A percentile compares a stretch with the other conserved stretches of the same genome.
Evolutionary conservation across 2,329 filamentous ascomycete species (phyloP).

Genomic region (Coniochaeta prunicola): DNA sequence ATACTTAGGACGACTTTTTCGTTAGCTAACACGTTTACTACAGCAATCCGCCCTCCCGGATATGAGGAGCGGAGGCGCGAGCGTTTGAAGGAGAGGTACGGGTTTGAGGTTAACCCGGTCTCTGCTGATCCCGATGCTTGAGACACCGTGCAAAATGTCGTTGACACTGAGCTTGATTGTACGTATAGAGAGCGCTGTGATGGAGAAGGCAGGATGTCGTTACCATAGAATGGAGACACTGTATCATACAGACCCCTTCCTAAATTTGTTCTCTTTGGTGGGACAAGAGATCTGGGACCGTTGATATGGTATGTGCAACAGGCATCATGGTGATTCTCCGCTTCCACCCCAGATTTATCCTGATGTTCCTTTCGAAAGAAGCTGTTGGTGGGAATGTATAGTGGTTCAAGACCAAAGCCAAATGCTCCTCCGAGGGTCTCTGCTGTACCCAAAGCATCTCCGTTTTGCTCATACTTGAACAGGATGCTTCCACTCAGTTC

Average conservation of each 20-base stretch:
- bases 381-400: background rate
- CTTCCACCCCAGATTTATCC: background rate
- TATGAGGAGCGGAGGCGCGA: conserved; percentile 79
- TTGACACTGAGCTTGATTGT: conserved; percentile 9
- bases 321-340: too few species aligned
- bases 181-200: conserved; percentile 12
- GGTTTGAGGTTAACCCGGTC: conserved; percentile 71
- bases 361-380: conserved; percentile 2
- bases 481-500: background rate
- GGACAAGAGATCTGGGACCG: background rate
- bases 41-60: conserved; percentile 73
- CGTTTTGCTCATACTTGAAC: too few species aligned
- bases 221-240: conserved; percentile 11
- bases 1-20: conserved; percentile 5
- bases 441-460: too few species aligned
- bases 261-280: background rate
- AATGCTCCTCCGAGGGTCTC: too few species aligned
- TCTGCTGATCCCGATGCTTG: conserved; percentile 33
- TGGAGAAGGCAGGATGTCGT: background rate
- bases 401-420: background rate
- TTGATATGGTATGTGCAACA: background rate
- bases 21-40: conserved; percentile 2
- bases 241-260: conserved; percentile 3
- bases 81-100: conserved; percentile 80
- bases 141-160: background rate